These are phyloP conservation scores for Hansenula sp. DNA, from an alignment of 1,139 yeast species.

Conservation along the genomic window DNA sequence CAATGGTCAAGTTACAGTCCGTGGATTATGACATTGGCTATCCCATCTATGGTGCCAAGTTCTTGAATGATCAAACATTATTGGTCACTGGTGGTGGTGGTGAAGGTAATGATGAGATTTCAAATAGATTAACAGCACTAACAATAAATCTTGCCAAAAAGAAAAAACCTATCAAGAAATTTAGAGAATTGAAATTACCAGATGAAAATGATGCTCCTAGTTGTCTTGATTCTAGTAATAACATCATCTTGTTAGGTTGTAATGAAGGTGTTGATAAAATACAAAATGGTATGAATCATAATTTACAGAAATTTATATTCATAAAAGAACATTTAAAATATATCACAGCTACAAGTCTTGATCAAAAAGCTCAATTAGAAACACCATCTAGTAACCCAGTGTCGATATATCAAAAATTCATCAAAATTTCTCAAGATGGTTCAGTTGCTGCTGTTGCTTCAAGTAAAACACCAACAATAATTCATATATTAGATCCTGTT, in stretches of 20 bases:
- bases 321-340: constrained; percentile 42
- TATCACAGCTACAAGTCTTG: constrained; percentile 52
- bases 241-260: constrained; percentile 66
- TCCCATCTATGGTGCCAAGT: constrained; percentile 79
- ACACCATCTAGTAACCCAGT: constrained; percentile 20
- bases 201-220: constrained; percentile 71
- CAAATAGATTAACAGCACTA: constrained; percentile 75
- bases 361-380: constrained; percentile 17
- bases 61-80: constrained; percentile 59
- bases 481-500: constrained; percentile 59
- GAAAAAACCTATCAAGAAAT: constrained; percentile 48
- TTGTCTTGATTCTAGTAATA: constrained; percentile 55
- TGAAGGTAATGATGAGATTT: constrained; percentile 77
- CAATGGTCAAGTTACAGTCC: constrained; percentile 26
- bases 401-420: constrained; percentile 58
- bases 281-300: constrained; percentile 60
- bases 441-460: constrained; percentile 63
- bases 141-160: constrained; percentile 52
- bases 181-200: constrained; percentile 62
- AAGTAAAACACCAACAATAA: constrained; percentile 53
- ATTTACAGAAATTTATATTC: constrained; percentile 63
- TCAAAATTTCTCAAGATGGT: constrained; percentile 53
- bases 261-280: constrained; percentile 62
- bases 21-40: constrained; percentile 56
- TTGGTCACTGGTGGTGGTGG: constrained; percentile 96